phyloP scores from a whole-genome alignment of 1,284 basidiomycete species.

The Gyrodon tennesseensis region DNA sequence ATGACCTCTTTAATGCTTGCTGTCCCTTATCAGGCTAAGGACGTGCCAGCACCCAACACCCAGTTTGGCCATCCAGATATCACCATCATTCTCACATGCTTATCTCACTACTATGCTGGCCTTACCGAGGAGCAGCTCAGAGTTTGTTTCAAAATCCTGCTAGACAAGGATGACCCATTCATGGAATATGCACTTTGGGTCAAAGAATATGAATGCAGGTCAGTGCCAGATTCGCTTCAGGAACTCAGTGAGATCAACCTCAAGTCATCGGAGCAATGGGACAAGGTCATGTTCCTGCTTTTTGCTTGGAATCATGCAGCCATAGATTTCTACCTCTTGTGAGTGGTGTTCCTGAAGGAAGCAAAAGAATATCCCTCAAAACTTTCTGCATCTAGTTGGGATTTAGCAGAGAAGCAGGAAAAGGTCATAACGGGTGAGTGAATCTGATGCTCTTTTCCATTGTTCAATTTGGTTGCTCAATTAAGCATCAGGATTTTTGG shows the following conservation, averaged over 20 bases:
- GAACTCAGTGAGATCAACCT: constrained; percentile 47
- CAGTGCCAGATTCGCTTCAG: constrained; percentile 39
- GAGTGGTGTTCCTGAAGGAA: constrained; percentile 14
- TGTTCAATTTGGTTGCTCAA: background rate
- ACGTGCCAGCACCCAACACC: constrained; percentile 51
- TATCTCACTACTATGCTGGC: constrained; percentile 39
- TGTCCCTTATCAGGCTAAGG: constrained; percentile 40
- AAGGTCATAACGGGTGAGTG: constrained; percentile 10
- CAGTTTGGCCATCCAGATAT: constrained; percentile 60
- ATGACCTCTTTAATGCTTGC: constrained; percentile 48
- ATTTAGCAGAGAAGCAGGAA: constrained; percentile 46
- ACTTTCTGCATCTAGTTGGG: constrained; percentile 53
- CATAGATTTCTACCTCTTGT: constrained; percentile 53
- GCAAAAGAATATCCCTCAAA: constrained; percentile 52
- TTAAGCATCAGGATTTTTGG: constrained; percentile 14
- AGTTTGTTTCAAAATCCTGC: constrained; percentile 45
- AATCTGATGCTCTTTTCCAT: background rate
- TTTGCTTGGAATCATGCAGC: constrained; percentile 46
- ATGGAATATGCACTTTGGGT: constrained; percentile 51
- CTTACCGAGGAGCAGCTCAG: constrained; percentile 46
- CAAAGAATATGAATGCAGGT: background rate
- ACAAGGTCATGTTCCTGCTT: constrained; percentile 38
- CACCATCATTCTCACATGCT: constrained; percentile 50
- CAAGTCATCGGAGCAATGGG: constrained; percentile 45
- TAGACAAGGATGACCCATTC: constrained; percentile 49